Base-by-base conservation (phyloP, 768 basidiomycete species). In the Amanita polypyramis region DNA sequence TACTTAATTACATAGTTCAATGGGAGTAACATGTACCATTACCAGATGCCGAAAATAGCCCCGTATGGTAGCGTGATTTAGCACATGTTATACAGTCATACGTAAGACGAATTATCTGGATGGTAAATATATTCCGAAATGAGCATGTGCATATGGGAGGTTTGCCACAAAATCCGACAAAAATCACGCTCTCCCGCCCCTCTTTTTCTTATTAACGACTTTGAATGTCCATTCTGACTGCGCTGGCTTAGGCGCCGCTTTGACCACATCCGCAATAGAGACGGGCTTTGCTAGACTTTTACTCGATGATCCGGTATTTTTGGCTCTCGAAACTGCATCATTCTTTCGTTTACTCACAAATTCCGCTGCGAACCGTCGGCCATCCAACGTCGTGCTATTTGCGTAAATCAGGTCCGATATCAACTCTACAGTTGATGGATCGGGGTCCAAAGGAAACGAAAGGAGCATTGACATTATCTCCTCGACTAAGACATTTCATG, bases 401-500 rank as follows among this genome's bases (percentile, higher is more conserved):
- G 85, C 82, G 59, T 98, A 99, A 52, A 98, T 93, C 36, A 87
- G 74, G 62, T 98, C 96, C 19, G 89, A 87, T 54, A 99, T 98
- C 60, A 96, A 83, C 65, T 99, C 96, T 37, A 80, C 66, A 0
- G 86, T 90, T 12, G 78, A 80, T 55, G 78, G 68, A 56, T 86
- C 88, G 15, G 85, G 88, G 54, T 98, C 93, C 43, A 97, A 65
- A 2, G 95, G 88, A 72, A 99, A 98, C 1, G 87, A 82, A 20
- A 99, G 76, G 19, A 99, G 70, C 91, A 98, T 95, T 39, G 87
- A 83, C 59, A 91, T 82, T 60, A 98, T 93, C 56, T 98, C 96
- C 62, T 98, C 96, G 45, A 95, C 94, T 96, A 47, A 7, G 39
- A 49, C n/a, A 27, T 45, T 34, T 36, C 54, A 12, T 30, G 37